phyloP scores from a whole-genome alignment of 495 filamentous ascomycete genomes.

The Cercophora newfieldiana region DNA sequence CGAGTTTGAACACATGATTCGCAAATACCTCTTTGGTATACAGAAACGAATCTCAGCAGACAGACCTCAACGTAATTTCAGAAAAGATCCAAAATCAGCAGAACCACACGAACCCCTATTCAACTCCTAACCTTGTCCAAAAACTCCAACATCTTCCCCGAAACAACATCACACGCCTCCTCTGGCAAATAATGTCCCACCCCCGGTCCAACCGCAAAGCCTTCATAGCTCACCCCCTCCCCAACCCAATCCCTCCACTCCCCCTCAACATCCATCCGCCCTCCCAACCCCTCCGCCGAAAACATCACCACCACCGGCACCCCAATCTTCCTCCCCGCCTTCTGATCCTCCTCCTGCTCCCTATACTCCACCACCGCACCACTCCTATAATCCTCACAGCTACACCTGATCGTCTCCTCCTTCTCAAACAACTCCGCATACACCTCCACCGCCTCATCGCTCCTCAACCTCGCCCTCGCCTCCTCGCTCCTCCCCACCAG shows the following conservation, averaged over 20 bases:
- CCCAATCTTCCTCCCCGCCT: conserved; percentile 44
- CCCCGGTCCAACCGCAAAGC: conserved; percentile 37
- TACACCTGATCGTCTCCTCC: conserved; percentile 36
- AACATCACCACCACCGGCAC: conserved; percentile 45
- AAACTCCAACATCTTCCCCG: conserved; percentile 34
- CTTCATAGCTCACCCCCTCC: conserved; percentile 29
- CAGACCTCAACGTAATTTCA: background rate
- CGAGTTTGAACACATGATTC: too few species aligned
- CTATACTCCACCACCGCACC: conserved; percentile 43
- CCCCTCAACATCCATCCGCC: conserved; percentile 41
- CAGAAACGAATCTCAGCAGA: background rate
- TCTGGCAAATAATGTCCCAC: conserved; percentile 55
- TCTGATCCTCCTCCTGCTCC: conserved; percentile 47
- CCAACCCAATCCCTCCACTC: conserved; percentile 52
- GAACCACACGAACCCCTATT: background rate
- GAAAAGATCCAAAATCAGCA: background rate
- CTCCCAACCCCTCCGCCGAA: conserved; percentile 44
- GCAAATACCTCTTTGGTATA: too few species aligned
- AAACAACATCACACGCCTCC: conserved; percentile 45
- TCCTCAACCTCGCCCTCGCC: conserved; percentile 14
- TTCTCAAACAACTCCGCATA: conserved; percentile 45
- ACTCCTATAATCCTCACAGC: conserved; percentile 50
- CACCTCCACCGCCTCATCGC: conserved; percentile 33
- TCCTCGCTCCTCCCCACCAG: conserved; percentile 31
- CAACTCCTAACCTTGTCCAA: conserved; percentile 10